phyloP scores from a whole-genome alignment of 169 alveolate genomes.

The Eimeria sp. region DNA sequence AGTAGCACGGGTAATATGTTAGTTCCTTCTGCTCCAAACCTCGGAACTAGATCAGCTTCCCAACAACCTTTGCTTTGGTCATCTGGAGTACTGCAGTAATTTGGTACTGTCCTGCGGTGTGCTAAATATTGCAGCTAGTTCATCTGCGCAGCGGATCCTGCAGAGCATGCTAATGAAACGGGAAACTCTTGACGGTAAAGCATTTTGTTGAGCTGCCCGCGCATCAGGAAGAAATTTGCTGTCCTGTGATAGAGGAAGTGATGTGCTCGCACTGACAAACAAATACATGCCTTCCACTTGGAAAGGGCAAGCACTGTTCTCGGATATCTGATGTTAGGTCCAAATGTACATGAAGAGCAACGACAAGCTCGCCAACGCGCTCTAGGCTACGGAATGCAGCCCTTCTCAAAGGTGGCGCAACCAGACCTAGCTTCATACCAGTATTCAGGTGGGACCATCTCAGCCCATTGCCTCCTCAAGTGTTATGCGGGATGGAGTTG shows the following conservation, averaged over 20 bases:
- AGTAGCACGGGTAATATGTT: slow-evolving; percentile 41
- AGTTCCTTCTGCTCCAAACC: not conserved
- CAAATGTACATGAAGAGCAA: slow-evolving; percentile 4
- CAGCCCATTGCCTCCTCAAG: not conserved
- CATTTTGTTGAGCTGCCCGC: not conserved
- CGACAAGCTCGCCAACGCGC: slow-evolving; percentile 38
- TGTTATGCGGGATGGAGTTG: no score
- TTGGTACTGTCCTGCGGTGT: not conserved
- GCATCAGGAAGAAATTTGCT: not conserved
- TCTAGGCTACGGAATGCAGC: slow-evolving; percentile 44
- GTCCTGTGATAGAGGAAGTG: not conserved
- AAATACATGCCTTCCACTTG: not conserved
- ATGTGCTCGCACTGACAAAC: not conserved
- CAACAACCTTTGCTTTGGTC: not conserved
- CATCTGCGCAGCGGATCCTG: slow-evolving; percentile 39
- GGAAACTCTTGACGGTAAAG: slow-evolving; percentile 32
- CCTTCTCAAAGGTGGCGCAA: slow-evolving; percentile 13
- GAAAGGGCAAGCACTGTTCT: not conserved
- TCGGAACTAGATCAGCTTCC: not conserved
- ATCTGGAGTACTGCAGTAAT: not conserved
- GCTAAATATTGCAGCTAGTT: slow-evolving; percentile 27
- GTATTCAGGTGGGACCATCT: slow-evolving; percentile 45
- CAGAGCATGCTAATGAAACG: slow-evolving; percentile 16
- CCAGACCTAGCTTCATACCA: slow-evolving; percentile 54
- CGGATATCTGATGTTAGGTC: not conserved